These are phyloP conservation scores for Fomitopsis serialis DNA, from an alignment of 768 basidiomycete genomes.

Conservation along the genomic window DNA sequence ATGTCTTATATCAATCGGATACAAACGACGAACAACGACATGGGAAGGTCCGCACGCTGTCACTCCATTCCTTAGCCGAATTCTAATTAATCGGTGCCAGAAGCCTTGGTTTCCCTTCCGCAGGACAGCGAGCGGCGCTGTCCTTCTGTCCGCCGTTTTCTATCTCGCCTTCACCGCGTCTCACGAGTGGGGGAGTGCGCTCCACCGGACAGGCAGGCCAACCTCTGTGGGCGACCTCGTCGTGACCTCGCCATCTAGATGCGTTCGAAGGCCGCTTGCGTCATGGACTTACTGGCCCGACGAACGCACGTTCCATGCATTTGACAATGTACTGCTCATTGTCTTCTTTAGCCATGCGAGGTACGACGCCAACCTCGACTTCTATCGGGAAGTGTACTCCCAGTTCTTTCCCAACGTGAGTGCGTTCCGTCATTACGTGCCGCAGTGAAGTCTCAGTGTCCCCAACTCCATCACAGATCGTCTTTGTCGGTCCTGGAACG, in stretches of 20 bases:
- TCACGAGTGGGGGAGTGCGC: not conserved
- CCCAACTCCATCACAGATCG: slow-evolving; percentile 27
- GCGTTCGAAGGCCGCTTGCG: slow-evolving; percentile 19
- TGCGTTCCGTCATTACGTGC: not conserved
- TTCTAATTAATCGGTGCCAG: not conserved
- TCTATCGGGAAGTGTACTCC: slow-evolving; percentile 39
- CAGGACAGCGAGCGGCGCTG: not conserved
- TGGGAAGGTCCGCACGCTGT: slow-evolving; percentile 1
- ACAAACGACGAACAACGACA: not conserved
- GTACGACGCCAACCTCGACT: slow-evolving; percentile 42
- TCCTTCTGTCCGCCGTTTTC: not conserved
- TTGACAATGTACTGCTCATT: slow-evolving; percentile 38
- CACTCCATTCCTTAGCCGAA: not conserved
- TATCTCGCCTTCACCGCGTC: slow-evolving; percentile 4
- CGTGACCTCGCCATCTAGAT: slow-evolving; percentile 5
- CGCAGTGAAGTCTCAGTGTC: not conserved
- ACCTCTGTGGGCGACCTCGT: slow-evolving; percentile 3
- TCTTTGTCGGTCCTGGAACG: slow-evolving; percentile 42
- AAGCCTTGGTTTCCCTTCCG: not conserved
- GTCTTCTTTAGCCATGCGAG: slow-evolving; percentile 48
- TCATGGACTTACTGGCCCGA: slow-evolving; percentile 7
- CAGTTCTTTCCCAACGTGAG: slow-evolving; percentile 47
- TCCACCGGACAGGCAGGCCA: not conserved
- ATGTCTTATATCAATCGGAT: slow-evolving; percentile 7
- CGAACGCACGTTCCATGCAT: slow-evolving; percentile 27